Evolutionary conservation across 352 stramenopile genomes (phyloP).

Genomic region (Phytophthora fragariae): DNA sequence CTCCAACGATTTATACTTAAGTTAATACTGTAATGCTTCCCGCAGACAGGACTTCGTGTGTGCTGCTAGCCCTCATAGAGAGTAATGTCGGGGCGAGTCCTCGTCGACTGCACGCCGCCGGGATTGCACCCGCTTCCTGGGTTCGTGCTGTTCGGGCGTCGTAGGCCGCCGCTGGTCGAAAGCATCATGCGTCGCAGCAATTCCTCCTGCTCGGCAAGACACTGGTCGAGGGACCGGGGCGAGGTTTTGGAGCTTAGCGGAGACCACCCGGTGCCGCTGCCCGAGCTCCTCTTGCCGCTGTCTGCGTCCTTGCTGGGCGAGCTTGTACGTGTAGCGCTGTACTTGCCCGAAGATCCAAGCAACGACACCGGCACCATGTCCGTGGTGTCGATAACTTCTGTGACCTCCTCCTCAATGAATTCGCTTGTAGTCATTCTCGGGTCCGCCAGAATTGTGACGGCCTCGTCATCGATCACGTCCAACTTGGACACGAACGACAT

Average conservation of each 20-base stretch:
- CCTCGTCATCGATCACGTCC: slow-evolving; percentile 48
- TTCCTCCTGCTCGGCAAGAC: slow-evolving; percentile 53
- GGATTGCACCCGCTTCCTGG: slow-evolving; percentile 26
- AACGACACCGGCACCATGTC: slow-evolving; percentile 51
- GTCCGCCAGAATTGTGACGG: slow-evolving; percentile 27
- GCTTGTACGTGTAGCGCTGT: neutral
- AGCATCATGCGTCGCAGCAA: slow-evolving; percentile 52
- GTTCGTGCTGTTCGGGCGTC: slow-evolving; percentile 23
- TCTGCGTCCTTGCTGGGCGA: slow-evolving; percentile 20
- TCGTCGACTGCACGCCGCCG: slow-evolving; percentile 17
- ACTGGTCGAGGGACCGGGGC: slow-evolving; percentile 45
- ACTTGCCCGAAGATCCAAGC: slow-evolving; percentile 15
- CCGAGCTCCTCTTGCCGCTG: slow-evolving; percentile 14
- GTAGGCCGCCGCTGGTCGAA: slow-evolving; percentile 35
- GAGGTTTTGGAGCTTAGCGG: slow-evolving; percentile 32
- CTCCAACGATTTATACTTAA: slow-evolving; percentile 25
- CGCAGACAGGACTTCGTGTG: slow-evolving; percentile 22
- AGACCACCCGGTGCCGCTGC: slow-evolving; percentile 22
- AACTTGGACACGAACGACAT: slow-evolving; percentile 46
- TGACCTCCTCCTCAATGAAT: slow-evolving; percentile 39
- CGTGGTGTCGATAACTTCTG: slow-evolving; percentile 56
- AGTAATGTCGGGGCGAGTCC: slow-evolving; percentile 32
- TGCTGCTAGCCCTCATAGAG: slow-evolving; percentile 34
- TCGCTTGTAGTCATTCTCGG: slow-evolving; percentile 31
- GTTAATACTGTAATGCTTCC: slow-evolving; percentile 32